These are phyloP conservation scores for Lipomyces kockii DNA, from an alignment of 805 yeast genomes.

Conservation along the genomic window DNA sequence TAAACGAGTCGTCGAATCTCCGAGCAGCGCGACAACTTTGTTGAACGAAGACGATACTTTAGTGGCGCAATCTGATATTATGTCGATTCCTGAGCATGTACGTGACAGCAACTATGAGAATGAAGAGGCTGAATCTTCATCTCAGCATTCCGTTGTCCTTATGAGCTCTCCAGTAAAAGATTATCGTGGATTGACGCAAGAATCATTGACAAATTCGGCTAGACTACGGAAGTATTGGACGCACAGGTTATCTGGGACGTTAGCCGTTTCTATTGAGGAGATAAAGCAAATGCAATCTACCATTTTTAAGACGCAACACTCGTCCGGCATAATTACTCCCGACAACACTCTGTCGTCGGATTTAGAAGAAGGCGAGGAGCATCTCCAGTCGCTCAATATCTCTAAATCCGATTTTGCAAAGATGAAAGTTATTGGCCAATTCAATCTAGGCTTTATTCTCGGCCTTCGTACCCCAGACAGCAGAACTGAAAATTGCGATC, in stretches of 20 bases:
- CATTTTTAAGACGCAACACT: background rate
- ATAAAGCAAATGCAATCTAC: background rate
- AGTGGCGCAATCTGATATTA: background rate
- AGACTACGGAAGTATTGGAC: background rate
- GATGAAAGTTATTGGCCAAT: constrained; percentile 90
- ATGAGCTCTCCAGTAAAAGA: background rate
- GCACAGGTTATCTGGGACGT: background rate
- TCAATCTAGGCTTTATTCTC: constrained; percentile 91
- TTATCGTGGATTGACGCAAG: background rate
- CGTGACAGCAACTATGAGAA: background rate
- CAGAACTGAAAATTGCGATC: constrained; percentile 30
- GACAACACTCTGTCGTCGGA: constrained; percentile 9
- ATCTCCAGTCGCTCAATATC: constrained; percentile 62
- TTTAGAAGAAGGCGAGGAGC: constrained; percentile 59
- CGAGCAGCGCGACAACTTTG: background rate
- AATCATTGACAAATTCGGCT: background rate
- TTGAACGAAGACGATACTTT: background rate
- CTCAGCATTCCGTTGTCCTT: background rate
- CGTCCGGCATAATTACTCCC: background rate
- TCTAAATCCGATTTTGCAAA: constrained; percentile 70
- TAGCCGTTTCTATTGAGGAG: background rate
- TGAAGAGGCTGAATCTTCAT: background rate
- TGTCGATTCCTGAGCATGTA: background rate
- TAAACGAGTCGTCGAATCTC: background rate
- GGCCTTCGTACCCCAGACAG: constrained; percentile 53